Conservation (phyloP, 495 filamentous ascomycete species). For the Aspergillus steynii region DNA sequence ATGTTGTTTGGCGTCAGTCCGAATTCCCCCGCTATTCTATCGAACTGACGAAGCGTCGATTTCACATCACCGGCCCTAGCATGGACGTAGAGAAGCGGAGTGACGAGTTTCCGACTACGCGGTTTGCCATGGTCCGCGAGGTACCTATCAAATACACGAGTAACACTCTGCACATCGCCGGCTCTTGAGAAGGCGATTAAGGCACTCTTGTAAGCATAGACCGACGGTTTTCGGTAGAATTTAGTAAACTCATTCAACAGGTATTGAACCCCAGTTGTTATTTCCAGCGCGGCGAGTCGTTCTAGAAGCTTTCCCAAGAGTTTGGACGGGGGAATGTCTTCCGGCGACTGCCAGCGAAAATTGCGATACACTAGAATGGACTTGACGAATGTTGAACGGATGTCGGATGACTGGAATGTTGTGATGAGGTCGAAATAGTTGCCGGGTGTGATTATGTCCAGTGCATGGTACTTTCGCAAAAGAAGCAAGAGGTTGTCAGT, state of each 20-base stretch:
- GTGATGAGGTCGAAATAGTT: conserved; percentile 34
- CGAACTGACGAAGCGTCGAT: conserved; percentile 59
- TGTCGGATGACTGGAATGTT: conserved; percentile 25
- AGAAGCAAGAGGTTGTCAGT: conserved; percentile 31
- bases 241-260: conserved; percentile 56
- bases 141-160: conserved; percentile 34
- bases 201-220: conserved; percentile 31
- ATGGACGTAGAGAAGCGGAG: conserved; percentile 63
- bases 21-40: conserved; percentile 54
- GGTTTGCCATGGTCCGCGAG: conserved; percentile 39
- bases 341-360: conserved; percentile 33
- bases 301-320: conserved; percentile 27
- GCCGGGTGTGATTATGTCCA: conserved; percentile 21
- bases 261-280: conserved; percentile 35
- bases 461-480: conserved; percentile 22
- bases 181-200: conserved; percentile 32
- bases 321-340: conserved; percentile 17
- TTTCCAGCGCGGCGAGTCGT: conserved; percentile 26
- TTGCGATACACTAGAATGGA: conserved; percentile 43
- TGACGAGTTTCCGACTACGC: conserved; percentile 32
- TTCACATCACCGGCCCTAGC: conserved; percentile 61
- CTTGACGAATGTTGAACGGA: conserved; percentile 26
- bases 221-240: conserved; percentile 30
- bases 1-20: conserved; percentile 51
- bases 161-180: conserved; percentile 31